These are phyloP conservation scores for Ichthyophthirius multifiliis DNA, from an alignment of 169 alveolate species.

Conservation along the genomic window DNA sequence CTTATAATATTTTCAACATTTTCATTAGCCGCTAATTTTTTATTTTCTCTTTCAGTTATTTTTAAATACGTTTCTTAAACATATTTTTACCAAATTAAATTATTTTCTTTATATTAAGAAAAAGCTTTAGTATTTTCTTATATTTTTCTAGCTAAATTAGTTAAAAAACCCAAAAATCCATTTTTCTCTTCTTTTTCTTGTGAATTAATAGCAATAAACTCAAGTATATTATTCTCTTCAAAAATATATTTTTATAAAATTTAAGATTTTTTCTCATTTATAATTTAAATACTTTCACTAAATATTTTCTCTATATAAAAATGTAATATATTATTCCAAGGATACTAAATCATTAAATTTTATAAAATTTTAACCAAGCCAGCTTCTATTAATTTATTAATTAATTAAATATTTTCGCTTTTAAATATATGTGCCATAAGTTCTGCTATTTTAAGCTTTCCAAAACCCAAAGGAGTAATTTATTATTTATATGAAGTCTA, in stretches of 20 bases:
- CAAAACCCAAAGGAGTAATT: conserved; percentile 1
- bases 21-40: not conserved
- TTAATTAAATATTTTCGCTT: not conserved
- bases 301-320: not conserved
- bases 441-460: not conserved
- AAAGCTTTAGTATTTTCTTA: not conserved
- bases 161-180: not conserved
- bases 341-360: not conserved
- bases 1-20: not conserved
- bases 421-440: not conserved
- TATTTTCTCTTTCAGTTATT: conserved; percentile 4
- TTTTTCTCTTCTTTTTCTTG: not conserved
- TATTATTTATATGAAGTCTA: not conserved
- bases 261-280: too few relatives aligned
- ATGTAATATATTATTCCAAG: conserved; percentile 1
- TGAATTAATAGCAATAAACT: not conserved
- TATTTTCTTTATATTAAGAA: not conserved
- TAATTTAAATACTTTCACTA: not conserved
- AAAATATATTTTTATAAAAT: not conserved
- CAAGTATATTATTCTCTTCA: not conserved
- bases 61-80: not conserved
- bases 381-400: not conserved
- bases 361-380: not conserved
- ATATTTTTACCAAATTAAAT: not conserved
- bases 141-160: not conserved